A percentile compares a stretch with the other conserved stretches of the same genome.
phyloP scores from a whole-genome alignment of 1,284 basidiomycete genomes.

The Termitomyces sp. region DNA sequence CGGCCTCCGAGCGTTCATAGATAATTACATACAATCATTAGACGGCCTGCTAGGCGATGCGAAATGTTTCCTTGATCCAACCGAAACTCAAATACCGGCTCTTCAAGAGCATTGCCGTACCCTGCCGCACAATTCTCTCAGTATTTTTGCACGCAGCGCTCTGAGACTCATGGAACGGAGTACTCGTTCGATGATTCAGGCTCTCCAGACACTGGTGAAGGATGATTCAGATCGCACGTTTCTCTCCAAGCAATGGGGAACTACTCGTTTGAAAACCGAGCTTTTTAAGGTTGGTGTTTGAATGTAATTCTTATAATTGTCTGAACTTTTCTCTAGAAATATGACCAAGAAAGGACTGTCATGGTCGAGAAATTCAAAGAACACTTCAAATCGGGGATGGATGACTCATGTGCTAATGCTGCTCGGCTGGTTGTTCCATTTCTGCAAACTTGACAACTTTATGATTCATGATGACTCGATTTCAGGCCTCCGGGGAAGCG shows the following conservation, averaged over 20 bases:
- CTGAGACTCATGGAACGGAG: not conserved
- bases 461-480: too few species aligned
- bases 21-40: too few species aligned
- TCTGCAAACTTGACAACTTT: too few species aligned
- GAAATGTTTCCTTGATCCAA: not conserved
- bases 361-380: not conserved
- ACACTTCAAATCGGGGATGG: not conserved
- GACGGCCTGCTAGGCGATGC: too few species aligned
- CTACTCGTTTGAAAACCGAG: too few species aligned
- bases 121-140: not conserved
- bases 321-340: not conserved
- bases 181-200: not conserved
- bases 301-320: too few species aligned
- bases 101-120: not conserved
- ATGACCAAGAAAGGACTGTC: not conserved
- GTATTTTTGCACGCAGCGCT: not conserved
- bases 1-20: too few species aligned
- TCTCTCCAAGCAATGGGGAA: conserved; percentile 4
- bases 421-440: too few species aligned
- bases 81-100: conserved; percentile 1
- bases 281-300: not conserved
- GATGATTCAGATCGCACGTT: not conserved
- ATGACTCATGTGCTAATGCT: too few species aligned
- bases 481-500: too few species aligned
- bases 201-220: not conserved